A percentile compares a stretch with the other conserved stretches of the same genome.
These are phyloP conservation scores for Wickerhamiella brachini DNA, from an alignment of 805 yeast genomes.

Conservation along the genomic window DNA sequence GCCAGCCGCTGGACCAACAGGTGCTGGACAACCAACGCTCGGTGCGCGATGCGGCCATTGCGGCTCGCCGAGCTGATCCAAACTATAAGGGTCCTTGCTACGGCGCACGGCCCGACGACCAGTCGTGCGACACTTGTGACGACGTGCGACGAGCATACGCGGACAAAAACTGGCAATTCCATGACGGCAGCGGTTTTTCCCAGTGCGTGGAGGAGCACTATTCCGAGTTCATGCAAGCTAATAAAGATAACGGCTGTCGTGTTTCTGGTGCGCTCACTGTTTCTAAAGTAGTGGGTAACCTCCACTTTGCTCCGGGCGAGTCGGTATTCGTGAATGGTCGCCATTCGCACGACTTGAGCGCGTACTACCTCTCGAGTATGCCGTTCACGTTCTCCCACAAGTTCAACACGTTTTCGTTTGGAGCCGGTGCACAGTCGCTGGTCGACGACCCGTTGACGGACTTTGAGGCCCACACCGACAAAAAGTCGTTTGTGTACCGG, in stretches of 20 bases:
- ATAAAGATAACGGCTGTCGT: conserved; percentile 77
- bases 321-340: conserved; percentile 38
- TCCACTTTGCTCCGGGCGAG: conserved; percentile 94
- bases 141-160: conserved; percentile 73
- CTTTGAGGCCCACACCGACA: conserved; percentile 26
- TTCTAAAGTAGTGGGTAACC: conserved; percentile 76
- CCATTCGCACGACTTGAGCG: conserved; percentile 77
- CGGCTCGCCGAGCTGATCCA: conserved; percentile 21
- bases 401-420: conserved; percentile 75
- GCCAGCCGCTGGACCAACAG: conserved; percentile 32
- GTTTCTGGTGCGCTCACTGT: conserved; percentile 65
- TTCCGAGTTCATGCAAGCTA: conserved; percentile 43
- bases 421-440: conserved; percentile 33
- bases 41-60: conserved; percentile 19
- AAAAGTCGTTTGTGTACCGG: conserved; percentile 50
- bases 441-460: conserved; percentile 51
- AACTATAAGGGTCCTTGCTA: conserved; percentile 82
- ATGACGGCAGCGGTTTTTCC: conserved; percentile 71
- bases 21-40: conserved; percentile 31
- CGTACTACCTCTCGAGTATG: conserved; percentile 41
- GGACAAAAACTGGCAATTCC: conserved; percentile 71
- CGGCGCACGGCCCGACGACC: conserved; percentile 53
- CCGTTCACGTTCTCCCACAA: conserved; percentile 64
- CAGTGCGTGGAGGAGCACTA: conserved; percentile 89
- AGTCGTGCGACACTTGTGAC: conserved; percentile 77